These are phyloP conservation scores for Chamaecyparis obtusa DNA, from an alignment of 75 land plant species.

Conservation along the genomic window DNA sequence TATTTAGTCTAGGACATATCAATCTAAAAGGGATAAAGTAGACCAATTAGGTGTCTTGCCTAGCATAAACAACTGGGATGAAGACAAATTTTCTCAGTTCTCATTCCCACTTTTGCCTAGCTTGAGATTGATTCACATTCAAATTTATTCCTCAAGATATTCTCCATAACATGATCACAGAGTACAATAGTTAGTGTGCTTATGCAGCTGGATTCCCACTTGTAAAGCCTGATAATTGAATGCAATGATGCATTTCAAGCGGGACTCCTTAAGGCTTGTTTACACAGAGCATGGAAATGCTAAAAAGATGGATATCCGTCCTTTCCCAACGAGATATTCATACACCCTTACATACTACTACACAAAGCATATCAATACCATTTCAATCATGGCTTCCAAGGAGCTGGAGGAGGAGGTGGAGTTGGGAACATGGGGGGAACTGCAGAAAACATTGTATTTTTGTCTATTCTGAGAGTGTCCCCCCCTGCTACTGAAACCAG, in stretches of 20 bases:
- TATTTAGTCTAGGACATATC: not conserved
- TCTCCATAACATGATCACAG: not conserved
- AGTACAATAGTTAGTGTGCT: not conserved
- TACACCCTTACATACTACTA: not conserved
- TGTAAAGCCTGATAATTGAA: not conserved
- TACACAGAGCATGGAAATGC: not conserved
- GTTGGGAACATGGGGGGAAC: slow-evolving; percentile 71
- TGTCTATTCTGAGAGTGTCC: slow-evolving; percentile 39
- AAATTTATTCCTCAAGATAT: not conserved
- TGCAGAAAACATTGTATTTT: slow-evolving; percentile 73
- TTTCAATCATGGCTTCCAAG: slow-evolving; percentile 58
- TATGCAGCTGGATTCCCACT: not conserved
- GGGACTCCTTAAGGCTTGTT: not conserved
- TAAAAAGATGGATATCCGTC: not conserved
- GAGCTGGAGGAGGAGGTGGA: slow-evolving; percentile 81
- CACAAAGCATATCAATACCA: not conserved
- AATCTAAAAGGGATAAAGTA: not conserved
- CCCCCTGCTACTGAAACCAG: slow-evolving; percentile 59
- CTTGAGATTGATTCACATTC: not conserved
- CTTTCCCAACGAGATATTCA: not conserved
- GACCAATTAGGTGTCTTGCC: not conserved
- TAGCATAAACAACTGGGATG: not conserved
- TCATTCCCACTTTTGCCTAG: not conserved
- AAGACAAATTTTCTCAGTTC: not conserved
- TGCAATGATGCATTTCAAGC: not conserved